These are phyloP conservation scores for Ophiosphaerella narmari DNA, from an alignment of 2,329 filamentous ascomycete genomes.

Conservation along the genomic window DNA sequence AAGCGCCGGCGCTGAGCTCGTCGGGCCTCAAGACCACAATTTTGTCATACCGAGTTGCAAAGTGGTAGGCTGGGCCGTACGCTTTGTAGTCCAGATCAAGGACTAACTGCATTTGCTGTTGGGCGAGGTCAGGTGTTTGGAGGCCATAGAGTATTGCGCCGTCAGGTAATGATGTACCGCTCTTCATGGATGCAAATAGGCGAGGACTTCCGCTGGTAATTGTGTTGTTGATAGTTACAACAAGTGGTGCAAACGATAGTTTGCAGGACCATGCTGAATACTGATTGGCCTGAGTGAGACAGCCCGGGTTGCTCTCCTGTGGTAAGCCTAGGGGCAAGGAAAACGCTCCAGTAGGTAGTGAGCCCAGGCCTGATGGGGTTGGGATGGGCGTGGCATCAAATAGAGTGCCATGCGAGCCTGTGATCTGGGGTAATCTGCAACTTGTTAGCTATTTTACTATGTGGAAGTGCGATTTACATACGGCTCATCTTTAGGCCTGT, in stretches of 20 bases:
- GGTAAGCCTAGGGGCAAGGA: slow-evolving; percentile 53
- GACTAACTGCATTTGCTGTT: slow-evolving; percentile 59
- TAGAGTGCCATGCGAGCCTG: slow-evolving; percentile 51
- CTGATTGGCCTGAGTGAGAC: slow-evolving; percentile 53
- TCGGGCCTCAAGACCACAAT: slow-evolving; percentile 59
- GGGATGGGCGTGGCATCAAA: slow-evolving; percentile 58
- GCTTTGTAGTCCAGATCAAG: slow-evolving; percentile 60
- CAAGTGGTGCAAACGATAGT: slow-evolving; percentile 41
- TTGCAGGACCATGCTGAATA: slow-evolving; percentile 58
- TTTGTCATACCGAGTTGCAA: slow-evolving; percentile 67
- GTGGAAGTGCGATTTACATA: slow-evolving; percentile 21
- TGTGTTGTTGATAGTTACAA: slow-evolving; percentile 34
- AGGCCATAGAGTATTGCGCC: slow-evolving; percentile 62
- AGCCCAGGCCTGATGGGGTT: slow-evolving; percentile 49
- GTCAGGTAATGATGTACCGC: slow-evolving; percentile 42
- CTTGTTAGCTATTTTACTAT: slow-evolving; percentile 16
- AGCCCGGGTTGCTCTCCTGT: slow-evolving; percentile 55
- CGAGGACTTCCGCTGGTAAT: slow-evolving; percentile 5
- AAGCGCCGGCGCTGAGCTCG: slow-evolving; percentile 38
- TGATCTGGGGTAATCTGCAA: slow-evolving; percentile 50
- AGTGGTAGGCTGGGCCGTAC: slow-evolving; percentile 67
- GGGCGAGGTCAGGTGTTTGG: slow-evolving; percentile 59
- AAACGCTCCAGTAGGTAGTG: slow-evolving; percentile 57
- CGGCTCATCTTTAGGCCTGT: slow-evolving; percentile 30
- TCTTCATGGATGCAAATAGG: slow-evolving; percentile 27